Percentiles rank a stretch among this genome's conserved stretches.
Conservation (phyloP, 225 moss, liverwort and hornwort genomes). For the Sphagnum contortum region DNA sequence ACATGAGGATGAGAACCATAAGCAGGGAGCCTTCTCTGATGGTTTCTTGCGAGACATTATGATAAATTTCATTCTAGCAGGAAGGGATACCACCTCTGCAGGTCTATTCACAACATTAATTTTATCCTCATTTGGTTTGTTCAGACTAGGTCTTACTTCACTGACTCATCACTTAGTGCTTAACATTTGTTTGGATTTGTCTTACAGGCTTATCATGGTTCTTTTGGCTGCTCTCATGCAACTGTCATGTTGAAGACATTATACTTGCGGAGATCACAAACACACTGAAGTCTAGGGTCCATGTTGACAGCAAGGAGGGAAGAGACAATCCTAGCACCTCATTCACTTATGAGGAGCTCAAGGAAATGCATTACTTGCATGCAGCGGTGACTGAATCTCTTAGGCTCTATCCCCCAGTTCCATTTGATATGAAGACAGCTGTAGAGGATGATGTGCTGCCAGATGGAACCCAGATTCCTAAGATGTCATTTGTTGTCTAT, state of each 20-base stretch:
- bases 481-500: constrained; percentile 8
- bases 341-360: constrained; percentile 18
- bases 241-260: constrained; percentile 11
- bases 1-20: neutral
- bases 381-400: constrained; percentile 19
- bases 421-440: constrained; percentile 12
- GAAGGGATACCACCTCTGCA: constrained; percentile 20
- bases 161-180: too few relatives aligned
- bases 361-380: constrained; percentile 18
- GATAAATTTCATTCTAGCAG: constrained; percentile 30
- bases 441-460: constrained; percentile 23
- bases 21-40: neutral
- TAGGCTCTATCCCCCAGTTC: constrained; percentile 31
- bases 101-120: neutral
- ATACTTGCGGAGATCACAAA: constrained; percentile 17
- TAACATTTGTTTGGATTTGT: too few relatives aligned
- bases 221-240: constrained; percentile 19
- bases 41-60: constrained; percentile 26
- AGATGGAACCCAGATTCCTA: constrained; percentile 19
- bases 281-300: constrained; percentile 7
- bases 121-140: too few relatives aligned
- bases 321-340: neutral
- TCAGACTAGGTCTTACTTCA: too few relatives aligned
- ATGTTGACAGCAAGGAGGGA: too few relatives aligned
- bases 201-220: constrained; percentile 9